Base-by-base conservation (phyloP, 2,329 filamentous ascomycete species). In the Truncatella angustata region DNA sequence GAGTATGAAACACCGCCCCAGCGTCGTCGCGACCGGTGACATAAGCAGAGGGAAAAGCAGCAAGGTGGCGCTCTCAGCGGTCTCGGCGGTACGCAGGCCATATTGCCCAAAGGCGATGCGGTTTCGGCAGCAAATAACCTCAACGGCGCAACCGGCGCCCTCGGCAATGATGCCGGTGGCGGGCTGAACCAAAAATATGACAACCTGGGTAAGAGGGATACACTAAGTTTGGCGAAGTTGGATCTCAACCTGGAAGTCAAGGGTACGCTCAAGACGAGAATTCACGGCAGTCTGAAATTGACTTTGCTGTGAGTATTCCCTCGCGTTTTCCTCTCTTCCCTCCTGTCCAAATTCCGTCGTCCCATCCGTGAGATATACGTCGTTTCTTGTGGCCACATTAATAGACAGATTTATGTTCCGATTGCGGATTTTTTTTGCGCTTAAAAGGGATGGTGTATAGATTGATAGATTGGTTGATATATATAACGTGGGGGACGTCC, bases 181-280 rank as follows among this genome's bases (percentile, higher is more conserved):
- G 58, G 64, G 2, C 39, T 68, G 2, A 55, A 62, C 28, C n/a
- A n/a, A n/a, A n/a, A 58, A 59, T 12, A 60, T 68, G 1, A 56
- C 65, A 6, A 61, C 63, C 2, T 55, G 51, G 75, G 77, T 63
- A 75, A 78, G 63, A 77, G 60, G 32, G 65, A 92, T 61, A 88
- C 88, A 23, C 72, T 92, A 65, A 85, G 86, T n/a, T n/a, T n/a
- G 63, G 71, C 94, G 62, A 80, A 86, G 45, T 74, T 93, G 16
- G 90, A 94, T 65, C 77, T 91, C 55, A 94, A 94, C 69, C 75
- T 94, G 53, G 90, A 94, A 62, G 81, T 94, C 50, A 90, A 94
- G 70, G 89, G 94, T 57, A 87, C 91, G 63, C 79, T 94, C 54
- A 94, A 94, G 77, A 90, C 90, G 20, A 86, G 87, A 70, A 92